Base-by-base conservation (phyloP, 2,329 filamentous ascomycete genomes). In the Waltergamsia citrina region DNA sequence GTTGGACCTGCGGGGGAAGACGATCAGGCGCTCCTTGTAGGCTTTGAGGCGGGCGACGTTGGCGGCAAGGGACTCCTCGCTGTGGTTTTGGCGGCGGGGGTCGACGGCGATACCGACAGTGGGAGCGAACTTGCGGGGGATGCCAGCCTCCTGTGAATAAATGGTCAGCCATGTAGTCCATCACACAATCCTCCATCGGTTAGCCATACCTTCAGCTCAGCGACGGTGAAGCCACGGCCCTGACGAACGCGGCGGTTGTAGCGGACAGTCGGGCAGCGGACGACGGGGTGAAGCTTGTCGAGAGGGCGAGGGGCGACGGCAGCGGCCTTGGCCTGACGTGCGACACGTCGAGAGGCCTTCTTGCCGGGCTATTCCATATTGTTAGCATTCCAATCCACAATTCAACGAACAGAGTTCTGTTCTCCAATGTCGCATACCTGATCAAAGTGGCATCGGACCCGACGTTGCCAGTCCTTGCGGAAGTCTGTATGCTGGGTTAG, bases 381-480 rank as follows among this genome's bases (percentile, higher is more conserved):
- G 53, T 64, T 47, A 64, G 55, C 49, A 60, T 46, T 42, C 43
- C 35, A 18, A 37, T 41, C 28, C 25, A 27, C 34, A 45, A 37
- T 31, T 33, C 38, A 43, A 30, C 38, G 9, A 18, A 25, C 21
- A 22, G 9, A 18, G 30, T 32, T 20, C 12, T 11, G 10, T 14
- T 11, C 14, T 31, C 14, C 20, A 34, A 32, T 29, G 39, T 44
- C 45, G 44, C 62, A 71, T 90, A 94, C 90, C 87, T 96, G 92
- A 78, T 98, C 87, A 75, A 98, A 98, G 79, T 98, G 92, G 70
- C 85, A 85, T 72, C 87, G 85, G 63, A 98, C 92, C 73, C 88
- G 85, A 74, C 87, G 85, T 72, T 96, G 88, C 92, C 92, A 98
- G 78, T 98, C 88, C 86, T 94, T 95, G 74, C 86, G 88, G 85